Evolutionary conservation across 352 stramenopile species (phyloP), one percentile per base, ranked within the genome.

Genomic region (Pythium chondricola): DNA sequence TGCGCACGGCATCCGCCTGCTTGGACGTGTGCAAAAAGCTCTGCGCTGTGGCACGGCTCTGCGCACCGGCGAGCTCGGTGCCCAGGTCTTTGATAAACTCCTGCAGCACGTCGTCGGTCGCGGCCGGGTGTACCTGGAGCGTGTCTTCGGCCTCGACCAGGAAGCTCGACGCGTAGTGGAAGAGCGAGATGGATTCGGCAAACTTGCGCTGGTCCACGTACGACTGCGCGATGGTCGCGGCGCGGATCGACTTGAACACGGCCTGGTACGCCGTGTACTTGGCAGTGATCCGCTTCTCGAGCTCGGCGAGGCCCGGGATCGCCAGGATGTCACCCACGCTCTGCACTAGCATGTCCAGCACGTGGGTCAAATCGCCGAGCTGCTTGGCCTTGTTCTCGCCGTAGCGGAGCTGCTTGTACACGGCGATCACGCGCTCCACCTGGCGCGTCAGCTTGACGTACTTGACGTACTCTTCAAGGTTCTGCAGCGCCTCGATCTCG

Each of bases 281-380:
- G 8, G 75, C 68, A 2, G 57, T 57, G 22, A 67, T 48, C 43
- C 76, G 65, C 46, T 67, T 53, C 36, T 88, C 74, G 30, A 69
- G 68, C 31, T 87, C 74, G 25, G 29, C 46, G 22, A 89, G 60
- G 7, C 65, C 69, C 22, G 78, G 78, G 27, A 93, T 81, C 42
- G 61, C 66, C 25, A 86, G 33, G 46, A 93, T 93, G 43, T 90
- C 78, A n/a, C 66, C 68, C 16, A 90, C 72, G 52, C 67, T 85
- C 64, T 89, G 81, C 36, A 93, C 67, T 2, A 93, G 53, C 81
- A 90, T 90, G 44, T 89, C 73, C 13, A 93, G 61, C 36, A 93
- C 80, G 62, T 93, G 81, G 20, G 68, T 84, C 18, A 93, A 50
- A 37, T 93, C 79, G 18, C 76, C 78, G 1, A 65, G 55, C 47